Evolutionary conservation across 306 rosid species (phyloP).

Genomic region (Vicia sativa): DNA sequence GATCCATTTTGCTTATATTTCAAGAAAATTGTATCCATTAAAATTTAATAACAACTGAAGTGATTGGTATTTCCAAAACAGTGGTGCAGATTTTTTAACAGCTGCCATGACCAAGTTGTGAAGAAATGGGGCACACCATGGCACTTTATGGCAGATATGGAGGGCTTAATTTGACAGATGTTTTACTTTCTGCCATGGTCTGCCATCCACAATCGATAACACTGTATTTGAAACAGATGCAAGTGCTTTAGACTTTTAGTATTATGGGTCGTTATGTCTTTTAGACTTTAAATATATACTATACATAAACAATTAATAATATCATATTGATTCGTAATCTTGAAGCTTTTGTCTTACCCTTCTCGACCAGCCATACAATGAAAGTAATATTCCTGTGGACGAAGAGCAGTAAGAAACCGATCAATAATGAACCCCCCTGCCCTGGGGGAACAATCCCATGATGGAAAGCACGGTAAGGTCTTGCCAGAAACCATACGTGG

Average conservation of each 20-base stretch:
- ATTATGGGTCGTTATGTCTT: conserved; percentile 6
- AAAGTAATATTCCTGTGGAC: conserved; percentile 91
- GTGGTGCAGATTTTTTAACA: not conserved
- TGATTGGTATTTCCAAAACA: not conserved
- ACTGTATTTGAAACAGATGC: not conserved
- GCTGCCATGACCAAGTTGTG: not conserved
- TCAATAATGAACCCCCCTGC: conserved; percentile 95
- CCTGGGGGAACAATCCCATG: conserved; percentile 96
- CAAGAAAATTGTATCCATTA: not conserved
- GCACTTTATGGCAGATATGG: not conserved
- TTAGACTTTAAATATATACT: not conserved
- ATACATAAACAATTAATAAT: not conserved
- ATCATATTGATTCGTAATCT: conserved; percentile 1
- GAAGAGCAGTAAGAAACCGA: conserved; percentile 95
- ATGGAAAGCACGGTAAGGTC: conserved; percentile 87
- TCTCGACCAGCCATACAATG: conserved; percentile 99
- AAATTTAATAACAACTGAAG: not conserved
- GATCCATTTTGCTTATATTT: not conserved
- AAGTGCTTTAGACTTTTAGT: not conserved
- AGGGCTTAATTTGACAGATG: not conserved
- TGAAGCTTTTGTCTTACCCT: conserved; percentile 62
- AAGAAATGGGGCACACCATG: not conserved
- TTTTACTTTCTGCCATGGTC: not conserved
- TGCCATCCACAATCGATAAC: not conserved
- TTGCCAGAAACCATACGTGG: conserved; percentile 99